Evolutionary conservation across 352 stramenopile genomes (phyloP), one percentile per base, ranked within the genome.

Genomic region (Globisporangium radiosum): DNA sequence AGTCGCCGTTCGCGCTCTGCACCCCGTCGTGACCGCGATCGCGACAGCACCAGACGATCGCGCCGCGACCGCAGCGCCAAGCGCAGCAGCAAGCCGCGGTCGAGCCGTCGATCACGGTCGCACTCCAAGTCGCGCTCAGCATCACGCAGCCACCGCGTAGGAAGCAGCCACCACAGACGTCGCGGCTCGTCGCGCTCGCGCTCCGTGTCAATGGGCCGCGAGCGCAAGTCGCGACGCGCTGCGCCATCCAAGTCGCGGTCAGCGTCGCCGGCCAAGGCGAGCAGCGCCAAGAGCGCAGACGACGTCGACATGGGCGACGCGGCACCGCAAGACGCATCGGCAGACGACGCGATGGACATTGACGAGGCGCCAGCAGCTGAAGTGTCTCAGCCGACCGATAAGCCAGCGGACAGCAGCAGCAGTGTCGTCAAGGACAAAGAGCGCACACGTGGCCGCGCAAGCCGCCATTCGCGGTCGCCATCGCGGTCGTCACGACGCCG

Each of bases 381-480:
- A 33, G 25, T 3, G 25, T 33, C 25, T 33, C 25, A 33, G 25
- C 2, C 25, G 25, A 33, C 25, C 25, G 25, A 33, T 2, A 33
- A 33, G 25, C 25, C 25, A 33, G 25, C 25, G 3, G 25, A 60
- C 45, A 15, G 49, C n/a, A 8, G 40, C 40, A 14, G 40, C 40
- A 44, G 40, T 13, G 40, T 0, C 7, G 19, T 52, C n/a, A 70
- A 68, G 25, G 47, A 47, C 6, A 52, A 42, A 5, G 19, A 15
- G n/a, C 43, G 58, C 3, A 65, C 56, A 42, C 44, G 54, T 37
- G 73, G 60, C 38, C 85, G 80, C 56, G 81, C 68, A 62, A 85
- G 78, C 50, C 76, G 75, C 10, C 75, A 71, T 8, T 92, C 85
- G 25, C 69, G 64, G 2, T 88, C 81, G 44, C 69, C 73, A 33